Conservation (phyloP, 441 rosid species). For the Raphanus hybrid region DNA sequence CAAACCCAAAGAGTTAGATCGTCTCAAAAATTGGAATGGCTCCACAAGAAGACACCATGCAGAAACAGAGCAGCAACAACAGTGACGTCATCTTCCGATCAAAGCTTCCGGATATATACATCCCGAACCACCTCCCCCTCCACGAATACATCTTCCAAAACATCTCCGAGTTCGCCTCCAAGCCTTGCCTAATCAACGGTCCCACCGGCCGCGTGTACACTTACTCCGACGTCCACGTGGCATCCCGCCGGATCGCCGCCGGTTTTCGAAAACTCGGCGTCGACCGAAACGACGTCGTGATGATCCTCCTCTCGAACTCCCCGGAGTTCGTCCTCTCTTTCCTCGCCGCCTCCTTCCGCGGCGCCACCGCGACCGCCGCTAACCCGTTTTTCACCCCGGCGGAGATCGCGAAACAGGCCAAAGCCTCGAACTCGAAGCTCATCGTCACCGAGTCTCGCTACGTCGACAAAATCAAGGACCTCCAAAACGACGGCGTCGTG, state of each 20-base stretch:
- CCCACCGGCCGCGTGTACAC: slow-evolving; percentile 48
- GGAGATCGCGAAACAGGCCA: slow-evolving; percentile 54
- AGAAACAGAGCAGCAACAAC: slow-evolving; percentile 23
- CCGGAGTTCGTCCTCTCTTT: slow-evolving; percentile 57
- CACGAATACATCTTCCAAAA: slow-evolving; percentile 56
- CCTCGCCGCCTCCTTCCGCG: slow-evolving; percentile 54
- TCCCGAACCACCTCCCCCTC: slow-evolving; percentile 56
- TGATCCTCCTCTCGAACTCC: slow-evolving; percentile 51
- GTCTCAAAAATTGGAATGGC: slow-evolving; percentile 41
- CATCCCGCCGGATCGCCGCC: slow-evolving; percentile 45
- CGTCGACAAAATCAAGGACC: slow-evolving; percentile 46
- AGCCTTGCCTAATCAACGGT: slow-evolving; percentile 56
- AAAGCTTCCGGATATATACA: slow-evolving; percentile 58
- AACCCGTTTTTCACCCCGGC: slow-evolving; percentile 59
- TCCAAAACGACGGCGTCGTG: slow-evolving; percentile 36
- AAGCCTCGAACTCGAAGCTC: slow-evolving; percentile 48
- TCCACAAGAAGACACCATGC: slow-evolving; percentile 32
- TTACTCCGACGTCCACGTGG: slow-evolving; percentile 50
- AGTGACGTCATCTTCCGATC: slow-evolving; percentile 57
- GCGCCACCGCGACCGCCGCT: slow-evolving; percentile 55
- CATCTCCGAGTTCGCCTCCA: slow-evolving; percentile 38
- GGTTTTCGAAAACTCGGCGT: slow-evolving; percentile 49
- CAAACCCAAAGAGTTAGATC: neutral
- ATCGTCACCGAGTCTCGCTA: slow-evolving; percentile 51
- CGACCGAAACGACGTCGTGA: slow-evolving; percentile 48